Base-by-base conservation (phyloP, 352 stramenopile genomes). In the Globisporangium splendens region DNA sequence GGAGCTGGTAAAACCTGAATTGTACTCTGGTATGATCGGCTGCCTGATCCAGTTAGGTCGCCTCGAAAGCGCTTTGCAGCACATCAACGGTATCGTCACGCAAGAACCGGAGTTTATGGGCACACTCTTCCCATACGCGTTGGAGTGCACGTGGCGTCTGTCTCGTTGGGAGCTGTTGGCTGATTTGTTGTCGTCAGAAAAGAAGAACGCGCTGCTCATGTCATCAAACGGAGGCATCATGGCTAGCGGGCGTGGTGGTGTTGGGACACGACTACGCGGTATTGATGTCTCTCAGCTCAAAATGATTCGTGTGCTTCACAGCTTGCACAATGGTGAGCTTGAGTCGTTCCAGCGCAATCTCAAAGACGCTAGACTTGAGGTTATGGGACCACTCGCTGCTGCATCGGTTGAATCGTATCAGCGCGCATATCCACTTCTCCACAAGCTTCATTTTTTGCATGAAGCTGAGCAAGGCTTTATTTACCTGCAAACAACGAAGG, bases 101-200 rank as follows among this genome's bases (percentile, higher is more conserved):
- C 73, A 88, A 66, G 83, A 93, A 43, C 83, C 85, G 1, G 70
- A 89, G 31, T 86, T 86, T 48, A 87, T 91, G 41, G 77, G 70
- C n/a, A 86, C 80, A 2, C 68, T 94, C 38, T 94, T 93, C 60
- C 84, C 83, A 12, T 87, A 81, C 61, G 86, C 86, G 1, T 66
- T 96, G 2, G 84, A 96, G 58, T 94, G 85, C 49, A 81, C 86
- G 15, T 96, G 86, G 86, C 74, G 85, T n/a, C 69, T 96, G 24
- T 93, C 81, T 51, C 74, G 85, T 28, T 96, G 86, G 86, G 81
- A 91, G 12, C 65, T 95, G 18, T 64, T 96, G 0, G 66, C 81
- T 10, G 82, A 94, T 59, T 50, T 94, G 22, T 51, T 96, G 17
- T 88, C 83, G 21, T 77, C 83, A 0, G 83, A 93, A 49, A 86